phyloP scores from a whole-genome alignment of 208 protist species.

The Porcisia hertigi region DNA sequence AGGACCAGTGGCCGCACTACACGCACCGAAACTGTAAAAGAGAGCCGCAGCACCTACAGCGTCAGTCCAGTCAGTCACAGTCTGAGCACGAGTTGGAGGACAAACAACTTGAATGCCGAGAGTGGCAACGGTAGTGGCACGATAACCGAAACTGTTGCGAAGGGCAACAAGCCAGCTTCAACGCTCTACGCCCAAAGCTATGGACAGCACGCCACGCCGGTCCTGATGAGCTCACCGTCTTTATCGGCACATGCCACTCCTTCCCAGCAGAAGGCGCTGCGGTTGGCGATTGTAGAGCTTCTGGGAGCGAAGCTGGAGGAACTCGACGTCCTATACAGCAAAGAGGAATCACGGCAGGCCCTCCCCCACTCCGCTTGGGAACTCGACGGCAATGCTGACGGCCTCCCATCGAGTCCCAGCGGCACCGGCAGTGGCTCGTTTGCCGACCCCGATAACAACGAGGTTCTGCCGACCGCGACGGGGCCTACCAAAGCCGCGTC shows the following conservation, averaged over 20 bases:
- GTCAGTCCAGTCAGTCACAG: conserved; percentile 3
- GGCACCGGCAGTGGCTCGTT: conserved; percentile 2
- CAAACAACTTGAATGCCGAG: neutral
- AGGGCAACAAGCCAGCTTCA: neutral
- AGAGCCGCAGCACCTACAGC: conserved; percentile 1
- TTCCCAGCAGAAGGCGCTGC: neutral
- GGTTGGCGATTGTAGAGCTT: conserved; percentile 3
- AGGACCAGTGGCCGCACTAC: neutral
- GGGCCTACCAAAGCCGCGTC: neutral
- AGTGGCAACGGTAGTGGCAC: neutral
- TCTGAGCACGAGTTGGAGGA: neutral
- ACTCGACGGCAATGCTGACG: neutral
- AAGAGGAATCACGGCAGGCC: conserved; percentile 26
- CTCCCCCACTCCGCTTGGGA: neutral
- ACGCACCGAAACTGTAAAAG: neutral
- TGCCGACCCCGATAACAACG: neutral
- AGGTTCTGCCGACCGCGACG: neutral
- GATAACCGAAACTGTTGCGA: neutral
- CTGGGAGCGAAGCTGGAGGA: conserved; percentile 19
- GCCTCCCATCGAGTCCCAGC: neutral
- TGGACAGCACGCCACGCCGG: neutral
- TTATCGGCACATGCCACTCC: neutral
- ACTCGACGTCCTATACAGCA: conserved; percentile 29
- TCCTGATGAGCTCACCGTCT: neutral
- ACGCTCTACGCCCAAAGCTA: neutral